Percentiles rank a stretch among this genome's conserved stretches.
phyloP scores from a whole-genome alignment of 2,329 filamentous ascomycete species.

The Colletotrichum sp. region DNA sequence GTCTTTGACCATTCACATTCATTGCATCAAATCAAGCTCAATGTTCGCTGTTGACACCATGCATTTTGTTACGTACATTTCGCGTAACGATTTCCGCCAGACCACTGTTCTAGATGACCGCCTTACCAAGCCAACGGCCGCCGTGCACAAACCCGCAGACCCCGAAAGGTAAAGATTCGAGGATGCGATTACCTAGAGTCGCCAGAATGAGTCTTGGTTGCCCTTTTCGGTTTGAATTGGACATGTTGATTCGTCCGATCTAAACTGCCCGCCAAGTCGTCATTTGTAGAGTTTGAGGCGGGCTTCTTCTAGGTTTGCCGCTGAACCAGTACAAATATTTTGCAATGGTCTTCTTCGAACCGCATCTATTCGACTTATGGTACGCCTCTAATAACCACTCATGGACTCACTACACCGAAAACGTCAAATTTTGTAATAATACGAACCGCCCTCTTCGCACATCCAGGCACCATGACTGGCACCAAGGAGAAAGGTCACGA shows the following conservation, averaged over 20 bases:
- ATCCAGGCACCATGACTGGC: not conserved
- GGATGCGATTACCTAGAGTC: not conserved
- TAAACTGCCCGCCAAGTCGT: not conserved
- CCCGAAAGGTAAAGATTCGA: not conserved
- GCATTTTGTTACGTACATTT: not conserved
- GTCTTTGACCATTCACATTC: not conserved
- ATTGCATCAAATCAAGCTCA: not conserved
- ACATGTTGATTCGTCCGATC: not conserved
- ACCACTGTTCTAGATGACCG: not conserved
- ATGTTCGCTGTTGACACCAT: not conserved
- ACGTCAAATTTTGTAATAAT: not conserved
- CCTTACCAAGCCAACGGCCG: not conserved
- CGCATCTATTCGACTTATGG: not conserved
- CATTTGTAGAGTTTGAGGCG: not conserved
- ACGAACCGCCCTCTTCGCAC: not conserved
- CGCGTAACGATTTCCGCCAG: not conserved
- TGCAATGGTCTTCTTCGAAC: not conserved
- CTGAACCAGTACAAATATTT: not conserved
- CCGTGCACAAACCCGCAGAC: not conserved
- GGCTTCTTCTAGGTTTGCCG: not conserved
- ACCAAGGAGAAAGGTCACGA: not conserved
- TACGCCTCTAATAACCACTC: not conserved
- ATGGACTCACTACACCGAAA: not conserved
- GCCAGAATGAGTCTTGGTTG: conserved; percentile 6
- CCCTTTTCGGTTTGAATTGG: not conserved